Conservation (phyloP, 371 early-diverging fungal genomes). For the Rhizopus delemar region DNA sequence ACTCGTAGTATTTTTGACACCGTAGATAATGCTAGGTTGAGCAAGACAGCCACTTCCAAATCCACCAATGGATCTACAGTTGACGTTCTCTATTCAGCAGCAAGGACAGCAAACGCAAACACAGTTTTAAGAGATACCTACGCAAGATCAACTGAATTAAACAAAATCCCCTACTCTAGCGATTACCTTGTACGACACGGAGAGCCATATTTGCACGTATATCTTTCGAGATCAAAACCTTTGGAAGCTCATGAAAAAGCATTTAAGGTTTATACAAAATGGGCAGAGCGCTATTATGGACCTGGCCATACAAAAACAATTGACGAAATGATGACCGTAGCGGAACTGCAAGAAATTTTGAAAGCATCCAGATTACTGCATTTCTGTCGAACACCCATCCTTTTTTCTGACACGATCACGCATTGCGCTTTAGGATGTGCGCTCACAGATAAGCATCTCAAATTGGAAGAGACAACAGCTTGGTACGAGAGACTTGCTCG, state of each 20-base stretch:
- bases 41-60: slow-evolving; percentile 10
- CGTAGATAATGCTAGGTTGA: slow-evolving; percentile 20
- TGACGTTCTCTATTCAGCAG: slow-evolving; percentile 29
- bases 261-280: slow-evolving; percentile 64
- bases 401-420: slow-evolving; percentile 48
- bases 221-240: slow-evolving; percentile 53
- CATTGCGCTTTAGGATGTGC: background rate
- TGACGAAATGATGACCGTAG: slow-evolving; percentile 56
- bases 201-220: slow-evolving; percentile 59
- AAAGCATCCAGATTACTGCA: slow-evolving; percentile 65
- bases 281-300: slow-evolving; percentile 60
- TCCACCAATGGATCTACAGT: slow-evolving; percentile 6
- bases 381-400: slow-evolving; percentile 66
- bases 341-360: slow-evolving; percentile 60
- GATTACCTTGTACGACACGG: slow-evolving; percentile 62
- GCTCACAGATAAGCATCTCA: background rate
- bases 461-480: slow-evolving; percentile 22
- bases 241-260: slow-evolving; percentile 68
- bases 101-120: slow-evolving; percentile 46
- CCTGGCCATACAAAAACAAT: slow-evolving; percentile 19
- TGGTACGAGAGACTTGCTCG: slow-evolving; percentile 67
- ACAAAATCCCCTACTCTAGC: slow-evolving; percentile 33
- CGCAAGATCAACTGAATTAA: slow-evolving; percentile 36
- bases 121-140: slow-evolving; percentile 55
- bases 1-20: slow-evolving; percentile 24